Base-by-base conservation (phyloP, 805 yeast species). In the Zygotorulaspora sp. region DNA sequence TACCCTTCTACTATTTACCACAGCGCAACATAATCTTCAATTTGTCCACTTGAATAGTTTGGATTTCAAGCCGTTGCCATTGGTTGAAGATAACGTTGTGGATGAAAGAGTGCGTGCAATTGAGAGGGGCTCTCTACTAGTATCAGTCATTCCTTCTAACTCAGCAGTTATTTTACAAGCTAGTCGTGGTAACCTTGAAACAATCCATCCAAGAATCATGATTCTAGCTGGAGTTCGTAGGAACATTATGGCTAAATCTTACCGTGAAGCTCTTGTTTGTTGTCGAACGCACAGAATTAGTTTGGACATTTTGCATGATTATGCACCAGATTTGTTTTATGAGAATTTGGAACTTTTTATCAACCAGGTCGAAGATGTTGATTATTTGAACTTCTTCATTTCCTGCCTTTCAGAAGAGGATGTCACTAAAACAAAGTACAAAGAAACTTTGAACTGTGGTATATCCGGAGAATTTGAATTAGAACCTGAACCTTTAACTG, bases 161-260 rank as follows among this genome's bases (percentile, higher is more conserved):
- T 79, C 88, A 40, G 74, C 89, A 1, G 88, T 94, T 13, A 78
- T 86, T 3, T 68, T 92, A 36, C 96, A 92, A 61, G 96, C 96
- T 4, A 95, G 95, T 42, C 75, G 99, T 58, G 99, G 99, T 44
- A 92, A 92, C 54, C 66, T 92, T 49, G 99, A 92, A 61, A 88
- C 97, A 0, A 83, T 92, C 13, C 80, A 78, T 53, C 98, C 99
- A 10, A 74, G 98, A 59, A 83, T 92, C 31, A 79, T 92, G 83
- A 95, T 90, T 3, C 66, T 92, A 26, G 74, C 84, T 9, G 92
- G 82, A 15, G 94, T 92, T 17, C 74, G 98, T 48, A 68, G 72
- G 22, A 71, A 72, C 48, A 86, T 92, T 44, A 67, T 72, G 22
- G 63, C 67, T 1, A 68, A 63, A 40, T 66, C 76, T 23, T 92